Conservation (phyloP, 1,284 basidiomycete genomes). For the Cryptococcus wingfieldii region DNA sequence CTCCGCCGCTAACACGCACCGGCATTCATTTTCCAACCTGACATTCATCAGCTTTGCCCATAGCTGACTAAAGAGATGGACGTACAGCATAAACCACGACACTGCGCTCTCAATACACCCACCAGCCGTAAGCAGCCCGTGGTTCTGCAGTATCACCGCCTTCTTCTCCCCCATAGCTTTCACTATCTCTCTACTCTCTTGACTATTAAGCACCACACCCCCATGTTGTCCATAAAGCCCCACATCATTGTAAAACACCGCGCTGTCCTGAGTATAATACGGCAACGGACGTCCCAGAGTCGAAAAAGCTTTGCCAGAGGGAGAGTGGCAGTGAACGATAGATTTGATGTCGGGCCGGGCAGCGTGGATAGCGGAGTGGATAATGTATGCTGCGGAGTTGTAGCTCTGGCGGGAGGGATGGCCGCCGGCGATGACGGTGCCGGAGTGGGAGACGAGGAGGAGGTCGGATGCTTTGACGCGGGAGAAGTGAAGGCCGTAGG, state of each 20-base stretch:
- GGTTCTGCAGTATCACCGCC: constrained; percentile 55
- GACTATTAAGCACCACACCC: constrained; percentile 59
- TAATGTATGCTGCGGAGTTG: constrained; percentile 55
- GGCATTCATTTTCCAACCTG: constrained; percentile 32
- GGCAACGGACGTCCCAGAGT: constrained; percentile 57
- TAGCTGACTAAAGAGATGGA: not conserved
- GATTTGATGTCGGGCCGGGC: constrained; percentile 62
- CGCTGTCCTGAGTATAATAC: constrained; percentile 41
- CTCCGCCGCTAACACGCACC: constrained; percentile 22
- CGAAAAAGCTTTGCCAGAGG: constrained; percentile 61
- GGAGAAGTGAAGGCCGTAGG: constrained; percentile 46
- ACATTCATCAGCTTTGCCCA: not conserved
- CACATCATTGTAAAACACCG: constrained; percentile 26
- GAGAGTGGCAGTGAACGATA: constrained; percentile 63
- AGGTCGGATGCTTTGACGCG: constrained; percentile 54
- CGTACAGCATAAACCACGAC: constrained; percentile 31
- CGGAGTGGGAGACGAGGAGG: constrained; percentile 52
- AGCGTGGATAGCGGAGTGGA: constrained; percentile 58
- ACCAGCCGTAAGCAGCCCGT: constrained; percentile 57
- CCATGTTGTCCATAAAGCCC: constrained; percentile 51
- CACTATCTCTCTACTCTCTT: constrained; percentile 60
- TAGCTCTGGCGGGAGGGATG: constrained; percentile 48
- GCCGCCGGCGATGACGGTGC: constrained; percentile 52
- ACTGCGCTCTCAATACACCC: constrained; percentile 26
- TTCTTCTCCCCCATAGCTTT: constrained; percentile 52